A percentile compares a stretch with the other conserved stretches of the same genome.
Evolutionary conservation across 2,329 filamentous ascomycete genomes (phyloP).

Genomic region (Talaromyces sp.): DNA sequence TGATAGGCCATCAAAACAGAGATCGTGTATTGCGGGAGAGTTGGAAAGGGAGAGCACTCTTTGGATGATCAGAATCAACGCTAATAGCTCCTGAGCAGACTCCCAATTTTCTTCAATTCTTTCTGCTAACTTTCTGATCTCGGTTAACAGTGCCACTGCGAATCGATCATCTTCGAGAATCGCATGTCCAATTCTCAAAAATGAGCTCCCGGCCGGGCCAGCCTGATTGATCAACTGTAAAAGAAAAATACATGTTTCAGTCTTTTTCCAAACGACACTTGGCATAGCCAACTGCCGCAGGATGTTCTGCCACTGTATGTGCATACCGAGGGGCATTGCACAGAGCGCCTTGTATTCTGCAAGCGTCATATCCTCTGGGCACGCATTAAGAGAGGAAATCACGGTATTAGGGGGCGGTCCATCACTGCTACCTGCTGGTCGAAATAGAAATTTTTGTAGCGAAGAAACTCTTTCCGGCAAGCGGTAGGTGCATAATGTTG

Average conservation of each 20-base stretch:
- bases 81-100: constrained; percentile 2
- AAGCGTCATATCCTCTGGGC: constrained; percentile 4
- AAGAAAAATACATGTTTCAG: constrained; percentile 8
- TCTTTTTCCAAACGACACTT: constrained; percentile 2
- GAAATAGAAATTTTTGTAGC: constrained; percentile 43
- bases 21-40: background rate
- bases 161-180: constrained; percentile 11
- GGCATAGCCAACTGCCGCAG: constrained; percentile 9
- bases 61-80: background rate
- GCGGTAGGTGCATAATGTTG: constrained; percentile 38
- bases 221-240: constrained; percentile 8
- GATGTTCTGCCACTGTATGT: constrained; percentile 8
- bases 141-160: background rate
- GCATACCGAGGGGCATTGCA: background rate
- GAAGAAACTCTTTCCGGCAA: constrained; percentile 24
- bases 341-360: constrained; percentile 4
- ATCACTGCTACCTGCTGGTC: constrained; percentile 25
- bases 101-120: constrained; percentile 6
- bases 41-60: background rate
- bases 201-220: background rate
- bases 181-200: constrained; percentile 5
- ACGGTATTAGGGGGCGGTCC: constrained; percentile 19
- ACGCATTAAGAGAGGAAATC: background rate
- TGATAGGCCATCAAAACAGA: background rate
- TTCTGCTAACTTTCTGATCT: constrained; percentile 6